phyloP scores from a whole-genome alignment of 2,329 filamentous ascomycete species.

The Trichoderma simmonsii region DNA sequence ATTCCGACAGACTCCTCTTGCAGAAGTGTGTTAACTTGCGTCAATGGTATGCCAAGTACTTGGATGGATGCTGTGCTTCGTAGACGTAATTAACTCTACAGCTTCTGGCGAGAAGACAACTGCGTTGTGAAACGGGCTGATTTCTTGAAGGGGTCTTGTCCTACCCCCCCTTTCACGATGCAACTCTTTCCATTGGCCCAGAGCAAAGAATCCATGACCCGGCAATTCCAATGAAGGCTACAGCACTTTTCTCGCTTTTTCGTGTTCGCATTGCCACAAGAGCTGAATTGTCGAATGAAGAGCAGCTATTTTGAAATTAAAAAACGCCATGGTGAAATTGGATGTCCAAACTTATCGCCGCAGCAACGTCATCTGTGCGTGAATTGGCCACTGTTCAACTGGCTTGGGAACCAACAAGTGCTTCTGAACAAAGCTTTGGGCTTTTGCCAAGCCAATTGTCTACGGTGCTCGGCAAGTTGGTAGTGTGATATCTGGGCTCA shows the following conservation, averaged over 20 bases:
- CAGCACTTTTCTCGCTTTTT: not conserved
- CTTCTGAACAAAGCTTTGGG: not conserved
- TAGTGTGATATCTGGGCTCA: not conserved
- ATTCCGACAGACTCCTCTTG: not conserved
- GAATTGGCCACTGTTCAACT: not conserved
- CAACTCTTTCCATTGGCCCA: not conserved
- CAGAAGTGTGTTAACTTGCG: not conserved
- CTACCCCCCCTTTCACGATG: not conserved
- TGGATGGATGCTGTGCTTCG: not conserved
- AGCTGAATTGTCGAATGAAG: not conserved
- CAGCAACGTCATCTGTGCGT: not conserved
- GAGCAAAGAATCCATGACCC: not conserved
- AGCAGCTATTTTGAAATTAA: not conserved
- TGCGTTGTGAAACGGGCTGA: not conserved
- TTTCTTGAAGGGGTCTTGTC: slow-evolving; percentile 9
- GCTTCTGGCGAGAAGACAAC: not conserved
- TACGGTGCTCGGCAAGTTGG: not conserved
- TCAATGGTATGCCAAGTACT: not conserved
- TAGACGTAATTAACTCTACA: not conserved
- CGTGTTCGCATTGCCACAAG: not conserved
- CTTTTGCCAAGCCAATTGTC: not conserved
- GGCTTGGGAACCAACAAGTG: not conserved
- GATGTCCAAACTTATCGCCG: not conserved
- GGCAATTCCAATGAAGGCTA: not conserved
- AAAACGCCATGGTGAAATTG: not conserved